Conservation (phyloP, 1,284 basidiomycete genomes). For the Ceratobasidium sp. region DNA sequence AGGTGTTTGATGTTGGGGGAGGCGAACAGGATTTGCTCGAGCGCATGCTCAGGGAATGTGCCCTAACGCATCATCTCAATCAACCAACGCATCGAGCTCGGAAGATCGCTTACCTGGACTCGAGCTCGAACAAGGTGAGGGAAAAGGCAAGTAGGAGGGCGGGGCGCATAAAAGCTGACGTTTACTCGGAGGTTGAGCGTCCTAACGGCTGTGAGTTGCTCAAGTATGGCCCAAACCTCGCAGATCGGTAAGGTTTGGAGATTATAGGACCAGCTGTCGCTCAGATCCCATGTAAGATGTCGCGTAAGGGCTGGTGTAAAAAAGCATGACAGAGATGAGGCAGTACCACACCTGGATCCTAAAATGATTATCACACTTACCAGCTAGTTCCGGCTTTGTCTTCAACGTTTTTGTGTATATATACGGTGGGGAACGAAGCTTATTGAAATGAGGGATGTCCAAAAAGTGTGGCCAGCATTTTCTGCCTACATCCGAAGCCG, state of each 20-base stretch:
- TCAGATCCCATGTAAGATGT: constrained; percentile 12
- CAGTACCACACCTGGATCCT: neutral
- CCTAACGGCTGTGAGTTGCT: neutral
- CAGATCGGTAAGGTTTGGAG: neutral
- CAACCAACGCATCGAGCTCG: too few relatives aligned
- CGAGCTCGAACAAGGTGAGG: constrained; percentile 7
- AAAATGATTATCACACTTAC: neutral
- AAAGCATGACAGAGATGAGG: neutral
- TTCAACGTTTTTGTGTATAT: neutral
- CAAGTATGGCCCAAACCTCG: constrained; percentile 5
- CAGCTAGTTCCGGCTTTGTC: constrained; percentile 9
- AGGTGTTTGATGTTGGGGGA: constrained; percentile 12
- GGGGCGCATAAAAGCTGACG: neutral
- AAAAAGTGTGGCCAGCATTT: neutral
- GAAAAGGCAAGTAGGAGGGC: constrained; percentile 5
- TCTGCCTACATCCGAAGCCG: neutral
- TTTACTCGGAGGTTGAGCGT: neutral
- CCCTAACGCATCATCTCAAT: constrained; percentile 1
- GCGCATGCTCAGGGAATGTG: neutral
- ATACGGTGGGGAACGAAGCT: neutral
- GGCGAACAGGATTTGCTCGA: constrained; percentile 1
- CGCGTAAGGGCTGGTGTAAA: neutral
- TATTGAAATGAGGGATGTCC: neutral
- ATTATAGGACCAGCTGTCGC: neutral
- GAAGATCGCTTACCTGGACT: neutral